Percentiles rank a stretch among this genome's conserved stretches.
phyloP scores from a whole-genome alignment of 768 basidiomycete species.

The Pseudohyphozyma bogoriensis region DNA sequence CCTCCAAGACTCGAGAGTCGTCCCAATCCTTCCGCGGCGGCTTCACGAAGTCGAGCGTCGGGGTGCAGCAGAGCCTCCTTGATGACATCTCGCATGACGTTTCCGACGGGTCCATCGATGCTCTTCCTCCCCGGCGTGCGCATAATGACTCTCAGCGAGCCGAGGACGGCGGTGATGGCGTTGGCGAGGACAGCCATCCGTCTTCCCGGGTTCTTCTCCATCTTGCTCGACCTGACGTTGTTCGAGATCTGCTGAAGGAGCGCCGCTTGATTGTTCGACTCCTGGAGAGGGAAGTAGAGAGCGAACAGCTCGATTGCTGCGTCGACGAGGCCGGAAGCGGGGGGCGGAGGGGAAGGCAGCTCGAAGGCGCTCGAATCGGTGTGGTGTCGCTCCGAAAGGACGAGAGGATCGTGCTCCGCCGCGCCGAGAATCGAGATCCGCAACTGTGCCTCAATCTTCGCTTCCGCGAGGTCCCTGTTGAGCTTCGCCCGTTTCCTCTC shows the following conservation, averaged over 20 bases:
- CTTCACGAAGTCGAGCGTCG: conserved; percentile 62
- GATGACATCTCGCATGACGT: conserved; percentile 19
- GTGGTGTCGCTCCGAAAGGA: conserved; percentile 44
- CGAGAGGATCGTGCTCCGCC: conserved; percentile 74
- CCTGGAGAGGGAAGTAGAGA: conserved; percentile 66
- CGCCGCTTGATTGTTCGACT: conserved; percentile 42
- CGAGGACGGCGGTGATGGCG: conserved; percentile 59
- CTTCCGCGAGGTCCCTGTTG: conserved; percentile 70
- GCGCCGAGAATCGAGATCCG: conserved; percentile 70
- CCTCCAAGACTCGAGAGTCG: conserved; percentile 73
- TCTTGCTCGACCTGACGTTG: conserved; percentile 58
- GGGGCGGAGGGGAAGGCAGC: conserved; percentile 51
- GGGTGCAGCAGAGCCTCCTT: conserved; percentile 73
- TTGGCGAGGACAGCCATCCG: conserved; percentile 77
- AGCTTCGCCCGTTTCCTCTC: conserved; percentile 42
- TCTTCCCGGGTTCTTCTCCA: conserved; percentile 78
- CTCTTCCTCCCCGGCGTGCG: background rate
- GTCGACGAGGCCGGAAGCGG: conserved; percentile 74
- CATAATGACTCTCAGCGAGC: conserved; percentile 48
- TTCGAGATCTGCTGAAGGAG: conserved; percentile 48
- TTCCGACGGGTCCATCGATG: conserved; percentile 23
- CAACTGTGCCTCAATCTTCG: conserved; percentile 63
- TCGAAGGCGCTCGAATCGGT: conserved; percentile 40
- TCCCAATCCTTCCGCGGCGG: conserved; percentile 80
- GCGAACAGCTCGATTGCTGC: conserved; percentile 80